A percentile compares a stretch with the other conserved stretches of the same genome.
Evolutionary conservation across 116 monocot species (phyloP).

Genomic region (Zostera marina): DNA sequence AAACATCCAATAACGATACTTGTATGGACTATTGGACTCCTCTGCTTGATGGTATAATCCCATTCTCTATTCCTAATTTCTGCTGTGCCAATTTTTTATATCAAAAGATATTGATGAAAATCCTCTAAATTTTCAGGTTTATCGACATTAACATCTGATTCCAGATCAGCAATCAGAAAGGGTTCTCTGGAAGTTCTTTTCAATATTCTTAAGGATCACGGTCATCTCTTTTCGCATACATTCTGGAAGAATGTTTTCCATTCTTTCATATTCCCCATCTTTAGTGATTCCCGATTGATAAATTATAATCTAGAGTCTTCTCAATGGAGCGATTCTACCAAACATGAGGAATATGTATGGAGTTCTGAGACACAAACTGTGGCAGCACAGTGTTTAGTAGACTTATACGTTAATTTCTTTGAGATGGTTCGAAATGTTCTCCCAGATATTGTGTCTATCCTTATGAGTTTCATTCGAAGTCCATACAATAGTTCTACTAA

Average conservation of each 20-base stretch:
- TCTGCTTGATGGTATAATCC: constrained; percentile 55
- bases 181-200: constrained; percentile 86
- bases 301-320: constrained; percentile 13
- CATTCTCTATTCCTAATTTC: background rate
- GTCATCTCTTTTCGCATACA: constrained; percentile 56
- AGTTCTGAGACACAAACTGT: constrained; percentile 33
- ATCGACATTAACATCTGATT: constrained; percentile 79
- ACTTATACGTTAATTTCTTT: constrained; percentile 51
- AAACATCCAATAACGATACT: constrained; percentile 51
- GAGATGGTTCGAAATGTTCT: constrained; percentile 41
- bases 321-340: constrained; percentile 7
- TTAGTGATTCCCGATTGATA: constrained; percentile 12
- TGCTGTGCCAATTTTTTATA: background rate
- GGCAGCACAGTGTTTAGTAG: constrained; percentile 53
- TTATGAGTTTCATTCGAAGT: constrained; percentile 43
- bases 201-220: constrained; percentile 85
- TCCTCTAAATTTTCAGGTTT: constrained; percentile 41
- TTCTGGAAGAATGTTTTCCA: constrained; percentile 69
- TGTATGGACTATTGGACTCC: constrained; percentile 82
- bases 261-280: constrained; percentile 76
- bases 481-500: constrained; percentile 52
- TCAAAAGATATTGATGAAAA: background rate
- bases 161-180: constrained; percentile 65
- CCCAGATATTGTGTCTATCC: constrained; percentile 26
- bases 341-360: constrained; percentile 32